phyloP scores from a whole-genome alignment of 352 stramenopile genomes.

The Phytophthora tubulina region DNA sequence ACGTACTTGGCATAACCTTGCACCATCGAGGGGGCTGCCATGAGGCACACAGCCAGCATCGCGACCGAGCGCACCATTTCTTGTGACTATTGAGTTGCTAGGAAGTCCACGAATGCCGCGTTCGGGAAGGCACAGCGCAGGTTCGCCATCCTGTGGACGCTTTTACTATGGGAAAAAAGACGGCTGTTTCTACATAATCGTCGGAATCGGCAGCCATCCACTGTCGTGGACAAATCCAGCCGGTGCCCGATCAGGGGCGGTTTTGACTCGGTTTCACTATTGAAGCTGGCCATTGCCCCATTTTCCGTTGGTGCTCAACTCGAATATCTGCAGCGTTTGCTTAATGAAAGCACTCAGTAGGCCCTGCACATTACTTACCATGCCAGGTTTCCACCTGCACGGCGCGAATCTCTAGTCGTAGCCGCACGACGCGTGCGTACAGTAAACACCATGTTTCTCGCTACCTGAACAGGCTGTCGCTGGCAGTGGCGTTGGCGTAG shows the following conservation, averaged over 20 bases:
- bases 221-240: too few relatives aligned
- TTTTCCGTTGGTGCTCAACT: constrained; percentile 15
- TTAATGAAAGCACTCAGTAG: neutral
- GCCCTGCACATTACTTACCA: too few relatives aligned
- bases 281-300: neutral
- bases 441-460: too few relatives aligned
- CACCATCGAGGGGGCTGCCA: constrained; percentile 21
- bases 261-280: constrained; percentile 28
- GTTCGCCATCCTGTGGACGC: constrained; percentile 28
- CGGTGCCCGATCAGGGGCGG: constrained; percentile 14
- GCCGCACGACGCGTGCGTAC: too few relatives aligned
- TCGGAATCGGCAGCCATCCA: too few relatives aligned
- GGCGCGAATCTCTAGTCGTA: neutral
- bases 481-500: too few relatives aligned
- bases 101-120: constrained; percentile 34
- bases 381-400: too few relatives aligned
- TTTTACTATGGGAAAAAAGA: constrained; percentile 34
- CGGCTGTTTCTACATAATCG: constrained; percentile 26
- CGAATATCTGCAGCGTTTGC: neutral
- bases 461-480: too few relatives aligned
- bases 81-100: neutral
- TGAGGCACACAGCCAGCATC: constrained; percentile 15
- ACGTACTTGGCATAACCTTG: constrained; percentile 56
- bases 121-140: constrained; percentile 9
- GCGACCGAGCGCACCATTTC: constrained; percentile 20